Conservation (phyloP, 2,329 filamentous ascomycete genomes). For the Claviceps monticola region DNA sequence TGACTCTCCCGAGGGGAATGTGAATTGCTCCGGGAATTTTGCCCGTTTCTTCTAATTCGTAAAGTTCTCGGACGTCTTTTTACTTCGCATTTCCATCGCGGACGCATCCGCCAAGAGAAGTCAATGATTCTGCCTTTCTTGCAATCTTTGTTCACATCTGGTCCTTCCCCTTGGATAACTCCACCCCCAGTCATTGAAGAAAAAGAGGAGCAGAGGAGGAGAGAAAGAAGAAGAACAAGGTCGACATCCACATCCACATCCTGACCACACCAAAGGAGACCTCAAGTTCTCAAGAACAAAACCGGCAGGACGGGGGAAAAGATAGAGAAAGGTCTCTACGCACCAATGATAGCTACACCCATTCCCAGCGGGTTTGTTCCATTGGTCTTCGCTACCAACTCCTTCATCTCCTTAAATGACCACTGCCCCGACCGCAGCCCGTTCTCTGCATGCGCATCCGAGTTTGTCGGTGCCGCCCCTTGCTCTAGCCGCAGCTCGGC, state of each 20-base stretch:
- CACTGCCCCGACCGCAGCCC: conserved; percentile 24
- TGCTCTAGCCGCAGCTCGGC: neutral
- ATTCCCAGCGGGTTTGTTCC: conserved; percentile 9
- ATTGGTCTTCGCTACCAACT: conserved; percentile 17
- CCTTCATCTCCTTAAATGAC: conserved; percentile 34
- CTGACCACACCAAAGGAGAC: no score
- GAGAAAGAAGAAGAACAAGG: neutral
- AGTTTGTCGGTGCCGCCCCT: neutral
- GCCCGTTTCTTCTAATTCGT: conserved; percentile 49
- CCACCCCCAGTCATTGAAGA: neutral
- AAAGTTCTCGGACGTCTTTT: conserved; percentile 57
- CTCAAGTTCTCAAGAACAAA: neutral
- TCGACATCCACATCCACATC: no score
- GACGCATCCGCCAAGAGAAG: neutral
- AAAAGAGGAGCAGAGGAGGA: neutral
- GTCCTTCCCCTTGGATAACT: neutral
- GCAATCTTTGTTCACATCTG: neutral
- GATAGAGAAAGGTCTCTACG: conserved; percentile 3
- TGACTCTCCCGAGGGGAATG: conserved; percentile 62
- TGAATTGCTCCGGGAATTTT: conserved; percentile 71
- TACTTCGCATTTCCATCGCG: no score
- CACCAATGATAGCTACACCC: conserved; percentile 30
- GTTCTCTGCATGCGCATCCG: no score
- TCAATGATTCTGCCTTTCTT: neutral
- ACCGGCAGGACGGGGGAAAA: no score